A percentile compares a stretch with the other conserved stretches of the same genome.
phyloP scores from a whole-genome alignment of 2,329 filamentous ascomycete species.

The Botrytis cinerea region DNA sequence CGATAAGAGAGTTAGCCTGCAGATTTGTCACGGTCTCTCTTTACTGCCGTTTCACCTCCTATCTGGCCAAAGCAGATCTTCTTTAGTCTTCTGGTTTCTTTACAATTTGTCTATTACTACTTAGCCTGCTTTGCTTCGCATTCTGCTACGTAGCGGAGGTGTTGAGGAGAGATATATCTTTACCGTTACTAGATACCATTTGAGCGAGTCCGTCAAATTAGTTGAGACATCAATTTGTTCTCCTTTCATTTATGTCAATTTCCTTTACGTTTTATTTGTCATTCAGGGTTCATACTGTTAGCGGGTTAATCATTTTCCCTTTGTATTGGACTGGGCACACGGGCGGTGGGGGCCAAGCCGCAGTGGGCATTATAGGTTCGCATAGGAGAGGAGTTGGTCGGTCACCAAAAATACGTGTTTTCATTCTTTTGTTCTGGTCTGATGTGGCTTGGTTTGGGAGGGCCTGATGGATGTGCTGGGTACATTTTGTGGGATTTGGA shows the following conservation, averaged over 20 bases:
- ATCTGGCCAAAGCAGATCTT: neutral
- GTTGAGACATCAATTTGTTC: constrained; percentile 14
- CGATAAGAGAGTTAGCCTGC: neutral
- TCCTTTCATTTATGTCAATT: neutral
- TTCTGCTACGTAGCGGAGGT: neutral
- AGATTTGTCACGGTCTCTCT: neutral
- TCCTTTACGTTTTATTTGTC: neutral
- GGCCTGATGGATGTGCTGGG: constrained; percentile 1
- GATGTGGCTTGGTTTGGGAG: constrained; percentile 6
- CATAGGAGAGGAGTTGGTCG: constrained; percentile 20
- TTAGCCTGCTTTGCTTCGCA: neutral
- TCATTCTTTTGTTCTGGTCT: constrained; percentile 13
- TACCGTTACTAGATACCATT: constrained; percentile 17
- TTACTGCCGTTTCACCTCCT: neutral
- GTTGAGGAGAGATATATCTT: constrained; percentile 12
- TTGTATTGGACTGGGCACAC: constrained; percentile 7
- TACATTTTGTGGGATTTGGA: constrained; percentile 7
- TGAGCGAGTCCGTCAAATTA: neutral
- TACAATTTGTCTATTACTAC: neutral
- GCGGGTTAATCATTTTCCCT: constrained; percentile 4
- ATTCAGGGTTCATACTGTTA: neutral
- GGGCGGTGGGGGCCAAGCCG: constrained; percentile 11
- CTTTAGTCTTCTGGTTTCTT: neutral
- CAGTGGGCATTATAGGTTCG: constrained; percentile 13
- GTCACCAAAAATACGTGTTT: constrained; percentile 8